Conservation (phyloP, 306 rosid genomes). For the Purshia tridentata region DNA sequence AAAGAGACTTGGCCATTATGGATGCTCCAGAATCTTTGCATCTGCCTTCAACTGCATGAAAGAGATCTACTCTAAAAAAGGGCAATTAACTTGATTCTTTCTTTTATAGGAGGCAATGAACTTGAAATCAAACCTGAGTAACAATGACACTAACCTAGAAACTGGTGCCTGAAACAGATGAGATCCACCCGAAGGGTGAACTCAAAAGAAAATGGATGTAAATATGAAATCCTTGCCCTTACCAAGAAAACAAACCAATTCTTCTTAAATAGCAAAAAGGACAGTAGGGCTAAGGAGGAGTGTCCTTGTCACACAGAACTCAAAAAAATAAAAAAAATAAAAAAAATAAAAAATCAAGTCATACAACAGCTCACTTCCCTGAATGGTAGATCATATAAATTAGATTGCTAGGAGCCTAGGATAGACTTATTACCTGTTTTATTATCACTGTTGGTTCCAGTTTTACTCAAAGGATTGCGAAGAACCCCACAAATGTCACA, state of each 20-base stretch:
- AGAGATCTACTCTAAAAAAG: constrained; percentile 67
- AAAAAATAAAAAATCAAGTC: constrained; percentile 4
- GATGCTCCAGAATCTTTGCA: constrained; percentile 82
- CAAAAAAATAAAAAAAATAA: not conserved
- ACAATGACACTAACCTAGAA: constrained; percentile 23
- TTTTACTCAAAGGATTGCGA: constrained; percentile 44
- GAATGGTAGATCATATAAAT: not conserved
- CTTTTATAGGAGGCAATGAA: constrained; percentile 16
- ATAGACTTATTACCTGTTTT: constrained; percentile 59
- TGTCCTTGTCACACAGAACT: constrained; percentile 24
- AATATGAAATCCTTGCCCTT: constrained; percentile 11
- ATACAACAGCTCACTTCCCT: constrained; percentile 11
- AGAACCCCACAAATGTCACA: constrained; percentile 95
- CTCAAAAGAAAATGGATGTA: constrained; percentile 10
- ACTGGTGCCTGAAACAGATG: not conserved
- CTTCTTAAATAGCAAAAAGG: not conserved
- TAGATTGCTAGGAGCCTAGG: constrained; percentile 5
- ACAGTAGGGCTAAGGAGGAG: constrained; percentile 8
- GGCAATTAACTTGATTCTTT: constrained; percentile 29
- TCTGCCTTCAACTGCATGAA: constrained; percentile 88
- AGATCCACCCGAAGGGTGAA: constrained; percentile 10
- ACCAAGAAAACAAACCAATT: constrained; percentile 8
- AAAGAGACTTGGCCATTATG: constrained; percentile 88
- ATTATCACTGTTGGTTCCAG: constrained; percentile 29
- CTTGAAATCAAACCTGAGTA: constrained; percentile 22